These are phyloP conservation scores for Fagopyrum homotropicum DNA, from an alignment of 148 eudicot species.

Conservation along the genomic window DNA sequence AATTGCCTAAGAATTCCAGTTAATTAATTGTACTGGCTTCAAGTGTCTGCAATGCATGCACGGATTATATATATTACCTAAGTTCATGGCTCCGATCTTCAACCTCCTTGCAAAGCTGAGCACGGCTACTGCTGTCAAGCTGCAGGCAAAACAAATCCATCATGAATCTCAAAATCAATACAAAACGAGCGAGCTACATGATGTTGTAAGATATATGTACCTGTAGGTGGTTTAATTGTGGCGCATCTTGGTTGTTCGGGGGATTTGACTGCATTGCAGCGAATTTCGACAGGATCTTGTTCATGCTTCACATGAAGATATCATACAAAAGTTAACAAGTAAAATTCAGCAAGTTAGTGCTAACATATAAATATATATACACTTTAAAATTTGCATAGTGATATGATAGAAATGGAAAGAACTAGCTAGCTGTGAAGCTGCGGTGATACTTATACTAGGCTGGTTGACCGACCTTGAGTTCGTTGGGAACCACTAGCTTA, in stretches of 20 bases:
- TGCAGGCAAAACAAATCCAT: slow-evolving; percentile 1
- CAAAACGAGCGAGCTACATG: not conserved
- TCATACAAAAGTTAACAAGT: not conserved
- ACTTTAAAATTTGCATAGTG: not conserved
- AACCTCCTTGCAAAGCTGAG: slow-evolving; percentile 37
- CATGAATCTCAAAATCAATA: not conserved
- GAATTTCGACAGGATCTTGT: slow-evolving; percentile 41
- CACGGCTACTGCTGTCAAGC: slow-evolving; percentile 33
- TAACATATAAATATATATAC: too few relatives aligned
- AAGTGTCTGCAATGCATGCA: too few relatives aligned
- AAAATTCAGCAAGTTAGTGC: not conserved
- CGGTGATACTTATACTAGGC: too few relatives aligned
- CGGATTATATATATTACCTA: slow-evolving; percentile 20
- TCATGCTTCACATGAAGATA: slow-evolving; percentile 37
- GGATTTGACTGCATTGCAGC: slow-evolving; percentile 26
- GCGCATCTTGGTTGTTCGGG: slow-evolving; percentile 20
- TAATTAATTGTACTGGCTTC: too few relatives aligned
- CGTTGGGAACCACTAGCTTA: too few relatives aligned
- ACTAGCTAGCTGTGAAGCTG: not conserved
- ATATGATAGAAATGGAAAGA: not conserved
- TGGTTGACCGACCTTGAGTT: too few relatives aligned
- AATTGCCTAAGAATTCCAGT: slow-evolving; percentile 20
- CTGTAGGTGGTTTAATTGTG: slow-evolving; percentile 30
- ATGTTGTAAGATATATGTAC: not conserved
- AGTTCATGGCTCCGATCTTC: slow-evolving; percentile 35